Evolutionary conservation across 106 monocot species (phyloP), one percentile per base, ranked within the genome.

Genomic region (Chionographis japonica): DNA sequence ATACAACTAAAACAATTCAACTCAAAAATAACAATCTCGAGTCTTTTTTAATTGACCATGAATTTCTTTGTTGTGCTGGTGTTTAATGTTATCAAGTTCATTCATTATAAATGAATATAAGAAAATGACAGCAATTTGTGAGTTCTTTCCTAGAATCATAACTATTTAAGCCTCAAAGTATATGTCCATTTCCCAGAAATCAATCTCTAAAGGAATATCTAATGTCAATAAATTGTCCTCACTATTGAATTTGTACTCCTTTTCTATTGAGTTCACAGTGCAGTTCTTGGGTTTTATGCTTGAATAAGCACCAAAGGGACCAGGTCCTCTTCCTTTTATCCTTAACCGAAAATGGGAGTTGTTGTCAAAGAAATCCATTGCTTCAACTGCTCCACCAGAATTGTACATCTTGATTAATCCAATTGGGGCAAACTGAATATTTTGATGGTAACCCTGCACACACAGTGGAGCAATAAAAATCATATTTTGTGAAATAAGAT

Each of bases 401-500:
- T 78, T 83, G 51, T 67, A 78, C 83, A 83, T 83, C 4, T 79
- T 78, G 17, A 79, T 56, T 6, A 83, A 66, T 62, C 83, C 78
- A 37, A 83, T 69, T 0, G 83, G 74, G 12, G 83, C 78, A 66
- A 83, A 83, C 70, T 83, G 42, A 20, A 75, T 70, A n/a, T 5
- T 43, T 19, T 59, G 36, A 58, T 54, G 12, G 15, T 74, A 75
- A 27, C 27, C 40, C 80, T 80, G 75, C 4, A 64, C 13, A 62
- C 42, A 12, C n/a, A 69, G 42, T 12, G 56, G 12, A 19, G 20
- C 27, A 27, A 27, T 27, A 27, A 27, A 27, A 27, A 27, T 27
- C 27, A 27, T 27, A 27, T 27, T 27, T 27, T 27, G 27, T 27
- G 27, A 27, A 27, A 7, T 27, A 14, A 19, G 3, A 10, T 51